phyloP scores from a whole-genome alignment of 2,329 filamentous ascomycete genomes.

The Fusarium nisikadoi region DNA sequence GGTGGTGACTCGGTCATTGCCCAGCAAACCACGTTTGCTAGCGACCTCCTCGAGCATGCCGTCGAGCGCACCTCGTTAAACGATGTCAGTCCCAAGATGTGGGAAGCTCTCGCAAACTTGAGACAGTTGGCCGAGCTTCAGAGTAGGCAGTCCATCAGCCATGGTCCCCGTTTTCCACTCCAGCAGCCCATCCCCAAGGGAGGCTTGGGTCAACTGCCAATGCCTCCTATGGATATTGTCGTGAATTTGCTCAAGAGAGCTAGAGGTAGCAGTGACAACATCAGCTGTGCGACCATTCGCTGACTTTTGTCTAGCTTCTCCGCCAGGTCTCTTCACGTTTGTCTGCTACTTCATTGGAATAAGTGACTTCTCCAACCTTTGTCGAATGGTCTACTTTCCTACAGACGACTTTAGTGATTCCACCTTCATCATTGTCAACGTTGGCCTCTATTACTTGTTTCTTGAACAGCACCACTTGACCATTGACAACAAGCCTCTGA shows the following conservation, averaged over 20 bases:
- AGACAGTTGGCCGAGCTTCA: slow-evolving; percentile 65
- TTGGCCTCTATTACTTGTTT: slow-evolving; percentile 61
- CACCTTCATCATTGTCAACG: slow-evolving; percentile 62
- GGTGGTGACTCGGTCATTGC: slow-evolving; percentile 61
- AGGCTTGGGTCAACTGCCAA: slow-evolving; percentile 61
- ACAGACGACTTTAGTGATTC: slow-evolving; percentile 62
- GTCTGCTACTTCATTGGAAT: slow-evolving; percentile 61
- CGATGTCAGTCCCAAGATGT: slow-evolving; percentile 61
- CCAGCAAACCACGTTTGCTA: slow-evolving; percentile 64
- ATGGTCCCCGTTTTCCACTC: slow-evolving; percentile 58
- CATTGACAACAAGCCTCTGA: slow-evolving; percentile 44
- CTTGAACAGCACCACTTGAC: slow-evolving; percentile 57
- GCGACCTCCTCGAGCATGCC: slow-evolving; percentile 64
- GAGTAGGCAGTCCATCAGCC: slow-evolving; percentile 53
- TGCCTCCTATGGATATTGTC: slow-evolving; percentile 64
- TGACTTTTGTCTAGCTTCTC: slow-evolving; percentile 38
- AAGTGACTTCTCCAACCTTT: slow-evolving; percentile 61
- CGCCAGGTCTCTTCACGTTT: slow-evolving; percentile 61
- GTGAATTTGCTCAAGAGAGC: slow-evolving; percentile 60
- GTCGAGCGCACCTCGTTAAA: slow-evolving; percentile 60
- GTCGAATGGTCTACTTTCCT: slow-evolving; percentile 61
- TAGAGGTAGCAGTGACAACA: slow-evolving; percentile 50
- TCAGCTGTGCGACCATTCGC: background rate
- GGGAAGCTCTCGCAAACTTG: slow-evolving; percentile 62
- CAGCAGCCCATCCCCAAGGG: slow-evolving; percentile 59